Evolutionary conservation across 2,329 filamentous ascomycete genomes (phyloP), one percentile per base, ranked within the genome.

Genomic region (Sporothrix protearum): DNA sequence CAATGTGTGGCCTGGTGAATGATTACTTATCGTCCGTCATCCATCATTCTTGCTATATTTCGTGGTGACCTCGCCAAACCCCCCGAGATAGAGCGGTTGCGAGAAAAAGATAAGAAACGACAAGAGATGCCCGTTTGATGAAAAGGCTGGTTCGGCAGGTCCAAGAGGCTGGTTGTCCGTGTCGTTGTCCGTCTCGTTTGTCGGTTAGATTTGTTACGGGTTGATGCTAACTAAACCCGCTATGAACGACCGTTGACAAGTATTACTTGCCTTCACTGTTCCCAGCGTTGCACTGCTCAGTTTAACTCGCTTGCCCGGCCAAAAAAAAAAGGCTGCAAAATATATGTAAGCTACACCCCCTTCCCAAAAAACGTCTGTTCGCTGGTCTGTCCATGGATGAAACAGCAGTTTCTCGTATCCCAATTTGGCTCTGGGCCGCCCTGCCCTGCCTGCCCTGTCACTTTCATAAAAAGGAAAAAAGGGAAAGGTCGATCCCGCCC

Each of bases 391-490:
- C 78, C 78, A 80, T 81, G 78, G 79, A 78, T 81, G 79, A 81
- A 81, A 81, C 80, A 78, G 72, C 76, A 75, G 79, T 81, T 82
- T 82, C 81, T 82, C 81, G 81, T 82, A 80, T 82, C 80, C 81
- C 79, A 79, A 80, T 80, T 80, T 81, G 80, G 80, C 73, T 70
- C 55, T 33, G 16, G 25, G 30, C 57, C 66, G 45, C 72, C 75
- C 70, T 63, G 59, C 36, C 59, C 59, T 45, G 59, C 36, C 53
- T 33, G n/a, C 19, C 59, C 59, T 28, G n/a, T 61, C 39, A 53
- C 42, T 42, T n/a, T 25, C 14, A 45, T 12, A 69, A 69, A 69
- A 47, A 28, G 25, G 25, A 69, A 61, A 69, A 61, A 61, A 33
- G 53, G 28, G 49, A 53, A 36, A 39, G n/a, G 57, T 59, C 19